phyloP scores from a whole-genome alignment of 352 stramenopile genomes.

The Globisporangium recalcitrans region DNA sequence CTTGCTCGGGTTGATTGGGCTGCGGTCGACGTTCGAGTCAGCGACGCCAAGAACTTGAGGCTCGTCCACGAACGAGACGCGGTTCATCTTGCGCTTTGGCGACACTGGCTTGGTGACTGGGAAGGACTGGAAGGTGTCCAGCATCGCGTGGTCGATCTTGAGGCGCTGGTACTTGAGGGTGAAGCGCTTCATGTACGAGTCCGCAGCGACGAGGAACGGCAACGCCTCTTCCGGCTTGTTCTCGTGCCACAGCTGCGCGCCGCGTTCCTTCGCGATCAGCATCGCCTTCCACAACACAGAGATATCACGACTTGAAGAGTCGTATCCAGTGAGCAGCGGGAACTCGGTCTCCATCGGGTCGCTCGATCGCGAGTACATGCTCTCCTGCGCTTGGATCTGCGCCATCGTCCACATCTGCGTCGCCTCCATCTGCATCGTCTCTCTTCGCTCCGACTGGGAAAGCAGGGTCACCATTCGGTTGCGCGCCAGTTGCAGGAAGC shows the following conservation, averaged over 20 bases:
- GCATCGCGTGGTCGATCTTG: slow-evolving; percentile 81
- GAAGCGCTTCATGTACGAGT: slow-evolving; percentile 88
- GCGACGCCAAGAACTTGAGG: slow-evolving; percentile 63
- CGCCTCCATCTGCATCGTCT: slow-evolving; percentile 61
- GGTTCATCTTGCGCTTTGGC: slow-evolving; percentile 30
- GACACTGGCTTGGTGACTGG: not conserved
- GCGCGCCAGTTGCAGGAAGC: slow-evolving; percentile 69
- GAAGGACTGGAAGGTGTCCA: slow-evolving; percentile 51
- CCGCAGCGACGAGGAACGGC: slow-evolving; percentile 68
- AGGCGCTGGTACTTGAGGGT: slow-evolving; percentile 84
- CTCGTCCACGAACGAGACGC: slow-evolving; percentile 64
- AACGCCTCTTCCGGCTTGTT: slow-evolving; percentile 82
- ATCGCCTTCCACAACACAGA: slow-evolving; percentile 81
- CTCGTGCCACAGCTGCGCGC: slow-evolving; percentile 80
- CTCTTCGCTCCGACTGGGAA: slow-evolving; percentile 47
- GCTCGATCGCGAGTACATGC: slow-evolving; percentile 29
- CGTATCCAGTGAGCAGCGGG: slow-evolving; percentile 54
- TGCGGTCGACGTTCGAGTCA: slow-evolving; percentile 69
- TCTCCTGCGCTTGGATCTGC: slow-evolving; percentile 60
- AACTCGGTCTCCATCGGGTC: slow-evolving; percentile 51
- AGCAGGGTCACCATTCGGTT: slow-evolving; percentile 61
- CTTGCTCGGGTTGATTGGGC: slow-evolving; percentile 66
- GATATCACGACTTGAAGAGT: slow-evolving; percentile 62
- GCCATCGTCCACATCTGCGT: slow-evolving; percentile 77
- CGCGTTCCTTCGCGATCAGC: slow-evolving; percentile 68